Percentiles rank a stretch among this genome's conserved stretches.
Evolutionary conservation across 306 rosid species (phyloP).

Genomic region (Ormosia emarginata): DNA sequence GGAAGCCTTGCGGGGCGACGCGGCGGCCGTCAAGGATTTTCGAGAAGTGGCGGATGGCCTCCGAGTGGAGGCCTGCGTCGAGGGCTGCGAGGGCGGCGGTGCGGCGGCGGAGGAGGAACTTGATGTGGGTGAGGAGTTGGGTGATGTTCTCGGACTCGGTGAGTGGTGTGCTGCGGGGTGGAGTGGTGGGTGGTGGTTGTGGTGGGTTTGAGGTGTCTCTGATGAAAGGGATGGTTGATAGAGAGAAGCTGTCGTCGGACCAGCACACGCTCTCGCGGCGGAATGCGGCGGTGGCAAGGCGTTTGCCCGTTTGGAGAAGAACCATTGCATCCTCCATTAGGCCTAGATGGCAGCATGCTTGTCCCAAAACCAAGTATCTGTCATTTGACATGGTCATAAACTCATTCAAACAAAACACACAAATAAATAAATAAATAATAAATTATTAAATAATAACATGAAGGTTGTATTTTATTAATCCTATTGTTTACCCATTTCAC

Average conservation of each 20-base stretch:
- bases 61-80: slow-evolving; percentile 75
- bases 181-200: slow-evolving; percentile 35
- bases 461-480: neutral
- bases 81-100: slow-evolving; percentile 87
- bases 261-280: slow-evolving; percentile 86
- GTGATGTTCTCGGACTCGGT: slow-evolving; percentile 54
- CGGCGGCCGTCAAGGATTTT: slow-evolving; percentile 95
- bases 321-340: slow-evolving; percentile 97
- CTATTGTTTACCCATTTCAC: neutral
- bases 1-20: slow-evolving; percentile 82
- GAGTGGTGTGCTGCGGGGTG: slow-evolving; percentile 39
- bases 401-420: neutral
- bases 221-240: slow-evolving; percentile 37
- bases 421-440: neutral
- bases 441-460: too few relatives aligned
- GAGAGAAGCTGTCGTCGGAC: slow-evolving; percentile 80
- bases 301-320: slow-evolving; percentile 91
- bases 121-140: slow-evolving; percentile 74
- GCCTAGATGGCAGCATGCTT: slow-evolving; percentile 91
- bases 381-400: neutral
- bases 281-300: slow-evolving; percentile 85
- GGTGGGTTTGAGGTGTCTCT: slow-evolving; percentile 34
- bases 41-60: slow-evolving; percentile 89
- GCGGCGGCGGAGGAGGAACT: slow-evolving; percentile 78
- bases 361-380: slow-evolving; percentile 86